Conservation (phyloP, 1,284 basidiomycete genomes). For the Rhodotorula sp. region DNA sequence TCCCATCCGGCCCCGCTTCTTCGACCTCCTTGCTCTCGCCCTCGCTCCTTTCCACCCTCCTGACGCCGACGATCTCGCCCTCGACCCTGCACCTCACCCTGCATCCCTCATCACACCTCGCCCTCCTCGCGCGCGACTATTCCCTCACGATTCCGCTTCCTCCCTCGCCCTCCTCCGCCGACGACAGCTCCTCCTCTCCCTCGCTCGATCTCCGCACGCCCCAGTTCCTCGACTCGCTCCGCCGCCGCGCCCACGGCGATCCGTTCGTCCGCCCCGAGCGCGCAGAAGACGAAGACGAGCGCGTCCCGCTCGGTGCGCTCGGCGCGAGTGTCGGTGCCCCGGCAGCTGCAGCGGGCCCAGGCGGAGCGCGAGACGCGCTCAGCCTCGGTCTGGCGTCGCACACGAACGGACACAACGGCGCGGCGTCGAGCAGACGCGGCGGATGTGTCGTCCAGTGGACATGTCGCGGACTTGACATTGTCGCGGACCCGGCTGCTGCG, state of each 20-base stretch:
- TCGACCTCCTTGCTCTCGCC: neutral
- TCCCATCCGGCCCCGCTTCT: constrained; percentile 4
- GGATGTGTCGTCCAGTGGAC: constrained; percentile 34
- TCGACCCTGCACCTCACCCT: constrained; percentile 37
- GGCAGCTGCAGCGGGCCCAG: no score
- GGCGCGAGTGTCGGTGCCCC: neutral
- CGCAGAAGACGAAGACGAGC: constrained; percentile 33
- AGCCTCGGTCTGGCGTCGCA: no score
- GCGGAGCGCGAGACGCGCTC: neutral
- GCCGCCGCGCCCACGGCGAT: constrained; percentile 20
- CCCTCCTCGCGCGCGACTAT: constrained; percentile 37
- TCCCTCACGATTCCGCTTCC: constrained; percentile 20
- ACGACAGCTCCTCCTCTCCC: neutral
- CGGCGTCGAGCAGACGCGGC: neutral
- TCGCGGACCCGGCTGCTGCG: neutral
- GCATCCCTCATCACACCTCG: constrained; percentile 39
- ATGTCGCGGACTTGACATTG: constrained; percentile 17
- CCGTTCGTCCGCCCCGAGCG: constrained; percentile 17
- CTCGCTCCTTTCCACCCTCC: constrained; percentile 24
- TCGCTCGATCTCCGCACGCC: constrained; percentile 15
- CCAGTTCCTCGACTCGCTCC: constrained; percentile 18
- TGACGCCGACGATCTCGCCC: constrained; percentile 31
- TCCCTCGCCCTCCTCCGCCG: neutral
- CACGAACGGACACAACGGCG: neutral
- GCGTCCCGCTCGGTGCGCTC: constrained; percentile 26